Evolutionary conservation across 805 yeast genomes (phyloP).

Genomic region (Priceomyces medius): DNA sequence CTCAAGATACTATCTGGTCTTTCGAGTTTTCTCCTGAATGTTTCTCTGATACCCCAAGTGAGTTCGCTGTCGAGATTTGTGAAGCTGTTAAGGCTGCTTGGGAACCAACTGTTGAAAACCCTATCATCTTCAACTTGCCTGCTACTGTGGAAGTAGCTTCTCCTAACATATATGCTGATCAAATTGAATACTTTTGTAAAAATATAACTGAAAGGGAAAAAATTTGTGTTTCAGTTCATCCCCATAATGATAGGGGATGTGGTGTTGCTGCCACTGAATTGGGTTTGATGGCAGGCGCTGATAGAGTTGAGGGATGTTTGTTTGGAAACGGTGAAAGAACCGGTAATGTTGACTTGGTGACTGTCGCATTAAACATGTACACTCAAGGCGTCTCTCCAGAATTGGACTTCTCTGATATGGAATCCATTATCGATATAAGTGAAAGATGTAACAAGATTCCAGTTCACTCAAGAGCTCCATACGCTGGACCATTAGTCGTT

Average conservation of each 20-base stretch:
- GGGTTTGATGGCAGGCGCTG: slow-evolving; percentile 80
- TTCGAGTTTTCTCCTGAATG: slow-evolving; percentile 79
- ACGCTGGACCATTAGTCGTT: slow-evolving; percentile 76
- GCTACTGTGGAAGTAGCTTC: slow-evolving; percentile 78
- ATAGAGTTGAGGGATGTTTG: slow-evolving; percentile 79
- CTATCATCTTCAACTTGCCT: slow-evolving; percentile 75
- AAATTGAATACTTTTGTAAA: slow-evolving; percentile 69
- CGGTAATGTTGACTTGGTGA: slow-evolving; percentile 76
- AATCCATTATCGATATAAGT: slow-evolving; percentile 62
- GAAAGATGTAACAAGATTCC: slow-evolving; percentile 80
- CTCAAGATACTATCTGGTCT: slow-evolving; percentile 64
- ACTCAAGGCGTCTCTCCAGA: slow-evolving; percentile 75
- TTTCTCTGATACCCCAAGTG: slow-evolving; percentile 71
- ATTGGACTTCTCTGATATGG: slow-evolving; percentile 68
- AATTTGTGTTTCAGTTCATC: slow-evolving; percentile 66
- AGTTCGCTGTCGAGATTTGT: slow-evolving; percentile 72
- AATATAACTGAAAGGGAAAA: slow-evolving; percentile 71
- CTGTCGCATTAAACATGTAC: slow-evolving; percentile 74
- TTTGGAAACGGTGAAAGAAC: slow-evolving; percentile 86
- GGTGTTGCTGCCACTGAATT: slow-evolving; percentile 82
- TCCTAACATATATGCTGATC: slow-evolving; percentile 79
- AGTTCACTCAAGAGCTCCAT: slow-evolving; percentile 73
- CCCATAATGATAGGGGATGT: slow-evolving; percentile 81
- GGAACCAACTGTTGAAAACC: slow-evolving; percentile 74
- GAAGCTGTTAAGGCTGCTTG: slow-evolving; percentile 77